These are phyloP conservation scores for Ampelocalamus luodianensis DNA, from an alignment of 176 grass and related monocot genomes.

Conservation along the genomic window DNA sequence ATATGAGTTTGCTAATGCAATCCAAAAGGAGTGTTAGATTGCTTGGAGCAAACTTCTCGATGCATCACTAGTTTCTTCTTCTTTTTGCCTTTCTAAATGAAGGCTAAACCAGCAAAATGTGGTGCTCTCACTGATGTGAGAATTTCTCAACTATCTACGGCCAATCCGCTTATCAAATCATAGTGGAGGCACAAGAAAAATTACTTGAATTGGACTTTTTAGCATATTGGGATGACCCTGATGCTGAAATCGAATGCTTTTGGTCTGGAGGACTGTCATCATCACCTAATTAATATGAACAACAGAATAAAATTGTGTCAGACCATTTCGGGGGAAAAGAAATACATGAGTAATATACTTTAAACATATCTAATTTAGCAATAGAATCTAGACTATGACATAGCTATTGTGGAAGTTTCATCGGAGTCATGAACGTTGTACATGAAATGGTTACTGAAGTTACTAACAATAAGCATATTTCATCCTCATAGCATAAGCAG, in stretches of 20 bases:
- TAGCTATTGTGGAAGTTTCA: background rate
- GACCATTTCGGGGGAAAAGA: background rate
- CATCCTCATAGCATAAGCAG: background rate
- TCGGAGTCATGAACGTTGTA: background rate
- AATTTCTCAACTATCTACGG: slow-evolving; percentile 17
- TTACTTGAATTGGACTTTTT: slow-evolving; percentile 57
- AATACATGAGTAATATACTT: background rate
- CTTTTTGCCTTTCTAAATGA: background rate
- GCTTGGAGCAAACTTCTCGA: slow-evolving; percentile 23
- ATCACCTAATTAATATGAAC: slow-evolving; percentile 46
- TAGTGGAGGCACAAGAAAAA: slow-evolving; percentile 25
- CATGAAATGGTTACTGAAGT: slow-evolving; percentile 1
- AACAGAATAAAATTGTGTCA: slow-evolving; percentile 1
- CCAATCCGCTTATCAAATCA: slow-evolving; percentile 25
- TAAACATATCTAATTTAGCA: background rate
- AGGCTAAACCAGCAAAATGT: slow-evolving; percentile 18
- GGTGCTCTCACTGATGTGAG: background rate
- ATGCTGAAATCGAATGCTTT: slow-evolving; percentile 40
- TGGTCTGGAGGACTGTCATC: slow-evolving; percentile 45
- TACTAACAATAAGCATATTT: background rate
- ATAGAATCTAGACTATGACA: background rate
- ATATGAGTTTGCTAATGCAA: background rate
- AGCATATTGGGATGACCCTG: slow-evolving; percentile 49
- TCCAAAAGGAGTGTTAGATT: background rate
- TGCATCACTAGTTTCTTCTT: background rate